A percentile compares a stretch with the other conserved stretches of the same genome.
Evolutionary conservation across 495 filamentous ascomycete genomes (phyloP).

Genomic region (Xylaria telfairii): DNA sequence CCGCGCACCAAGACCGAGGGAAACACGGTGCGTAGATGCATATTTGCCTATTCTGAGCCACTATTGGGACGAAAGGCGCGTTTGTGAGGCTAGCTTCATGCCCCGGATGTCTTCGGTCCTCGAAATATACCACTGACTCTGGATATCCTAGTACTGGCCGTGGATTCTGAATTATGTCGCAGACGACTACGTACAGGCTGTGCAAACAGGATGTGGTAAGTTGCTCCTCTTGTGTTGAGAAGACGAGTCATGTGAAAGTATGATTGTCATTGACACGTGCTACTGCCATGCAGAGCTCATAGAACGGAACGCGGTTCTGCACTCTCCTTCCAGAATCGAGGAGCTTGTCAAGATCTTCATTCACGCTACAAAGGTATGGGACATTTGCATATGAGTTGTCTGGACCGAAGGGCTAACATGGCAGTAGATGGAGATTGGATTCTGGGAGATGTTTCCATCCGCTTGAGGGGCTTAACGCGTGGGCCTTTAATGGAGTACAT

Average conservation of each 20-base stretch:
- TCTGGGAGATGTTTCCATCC: conserved; percentile 78
- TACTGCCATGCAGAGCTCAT: conserved; percentile 61
- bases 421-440: conserved; percentile 77
- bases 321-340: conserved; percentile 76
- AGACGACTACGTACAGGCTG: conserved; percentile 75
- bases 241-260: not conserved
- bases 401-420: conserved; percentile 33
- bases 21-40: conserved; percentile 51
- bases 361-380: conserved; percentile 75
- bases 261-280: conserved; percentile 33
- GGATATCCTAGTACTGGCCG: conserved; percentile 66
- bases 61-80: not conserved
- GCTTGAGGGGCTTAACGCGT: conserved; percentile 23
- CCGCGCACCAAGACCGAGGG: conserved; percentile 62
- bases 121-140: conserved; percentile 6
- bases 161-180: conserved; percentile 90
- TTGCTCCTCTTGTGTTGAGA: not conserved
- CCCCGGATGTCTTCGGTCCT: not conserved
- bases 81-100: not conserved
- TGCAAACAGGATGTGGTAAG: conserved; percentile 70
- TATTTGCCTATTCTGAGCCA: not conserved
- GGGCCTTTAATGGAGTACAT: no score
- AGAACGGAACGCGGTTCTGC: conserved; percentile 70
- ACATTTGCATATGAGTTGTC: not conserved
- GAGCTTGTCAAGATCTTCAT: conserved; percentile 84